Evolutionary conservation across 495 filamentous ascomycete genomes (phyloP).

Genomic region (Clavariopsis aquatica): DNA sequence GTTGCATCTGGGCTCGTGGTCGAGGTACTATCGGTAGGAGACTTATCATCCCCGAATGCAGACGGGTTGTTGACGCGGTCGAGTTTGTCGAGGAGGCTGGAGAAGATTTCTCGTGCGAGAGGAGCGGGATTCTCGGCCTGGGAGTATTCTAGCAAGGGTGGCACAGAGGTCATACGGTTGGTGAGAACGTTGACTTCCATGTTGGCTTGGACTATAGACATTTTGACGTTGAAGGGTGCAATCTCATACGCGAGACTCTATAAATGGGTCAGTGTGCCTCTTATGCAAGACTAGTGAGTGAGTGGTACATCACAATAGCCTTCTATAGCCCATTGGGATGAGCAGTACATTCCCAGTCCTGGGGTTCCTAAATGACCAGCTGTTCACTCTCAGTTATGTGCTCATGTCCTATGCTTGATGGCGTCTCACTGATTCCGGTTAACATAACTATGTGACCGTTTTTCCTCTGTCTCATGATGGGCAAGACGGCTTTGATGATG

Average conservation of each 20-base stretch:
- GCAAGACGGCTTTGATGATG: conserved; percentile 86
- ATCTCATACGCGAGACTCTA: conserved; percentile 92
- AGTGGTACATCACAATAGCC: conserved; percentile 84
- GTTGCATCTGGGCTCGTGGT: conserved; percentile 39
- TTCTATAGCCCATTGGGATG: conserved; percentile 91
- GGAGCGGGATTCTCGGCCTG: conserved; percentile 75
- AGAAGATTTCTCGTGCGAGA: conserved; percentile 75
- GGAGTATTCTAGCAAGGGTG: conserved; percentile 71
- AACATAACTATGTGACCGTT: conserved; percentile 88
- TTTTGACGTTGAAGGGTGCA: conserved; percentile 93
- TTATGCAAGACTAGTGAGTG: neutral
- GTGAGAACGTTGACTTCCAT: conserved; percentile 81
- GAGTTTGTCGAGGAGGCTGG: conserved; percentile 65
- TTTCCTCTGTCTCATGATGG: conserved; percentile 73
- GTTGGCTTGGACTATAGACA: conserved; percentile 90
- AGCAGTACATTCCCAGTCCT: conserved; percentile 85
- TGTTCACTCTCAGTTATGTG: conserved; percentile 34
- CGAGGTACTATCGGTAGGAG: conserved; percentile 29
- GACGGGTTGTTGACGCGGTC: conserved; percentile 30
- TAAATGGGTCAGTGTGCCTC: conserved; percentile 19
- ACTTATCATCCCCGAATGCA: conserved; percentile 16
- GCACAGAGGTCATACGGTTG: conserved; percentile 80
- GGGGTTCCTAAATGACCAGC: conserved; percentile 90
- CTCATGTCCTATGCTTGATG: neutral
- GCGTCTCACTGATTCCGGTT: conserved; percentile 70